Percentiles rank a stretch among this genome's conserved stretches.
Evolutionary conservation across 441 rosid genomes (phyloP).

Genomic region (Gossypium schwendimanii): DNA sequence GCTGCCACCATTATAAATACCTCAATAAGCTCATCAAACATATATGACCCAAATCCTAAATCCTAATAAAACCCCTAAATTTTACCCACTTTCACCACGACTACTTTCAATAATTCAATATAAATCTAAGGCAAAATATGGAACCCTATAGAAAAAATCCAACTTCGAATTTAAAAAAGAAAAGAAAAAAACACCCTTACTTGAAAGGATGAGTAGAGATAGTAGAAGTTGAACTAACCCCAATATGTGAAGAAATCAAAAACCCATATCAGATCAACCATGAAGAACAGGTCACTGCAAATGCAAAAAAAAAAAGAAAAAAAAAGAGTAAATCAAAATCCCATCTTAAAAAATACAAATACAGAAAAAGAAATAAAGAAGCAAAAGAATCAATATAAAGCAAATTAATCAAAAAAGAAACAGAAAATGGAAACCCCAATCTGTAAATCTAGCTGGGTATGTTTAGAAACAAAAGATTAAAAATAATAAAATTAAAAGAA

Average conservation of each 20-base stretch:
- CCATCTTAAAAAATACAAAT: conserved; percentile 3
- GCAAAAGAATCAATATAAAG: not conserved
- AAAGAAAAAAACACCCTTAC: conserved; percentile 2
- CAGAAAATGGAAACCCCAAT: not conserved
- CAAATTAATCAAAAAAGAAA: not conserved
- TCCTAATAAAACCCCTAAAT: not conserved
- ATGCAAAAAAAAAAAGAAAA: conserved; percentile 1
- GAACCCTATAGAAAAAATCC: conserved; percentile 6
- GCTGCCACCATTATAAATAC: not conserved
- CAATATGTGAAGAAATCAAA: conserved; percentile 11
- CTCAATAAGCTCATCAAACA: not conserved
- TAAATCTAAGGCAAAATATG: conserved; percentile 16
- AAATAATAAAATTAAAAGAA: not conserved
- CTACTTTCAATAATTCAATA: not conserved
- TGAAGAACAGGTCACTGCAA: conserved; percentile 24
- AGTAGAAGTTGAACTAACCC: conserved; percentile 2
- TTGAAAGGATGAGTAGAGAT: conserved; percentile 1
- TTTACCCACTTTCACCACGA: conserved; percentile 23
- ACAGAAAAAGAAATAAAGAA: not conserved
- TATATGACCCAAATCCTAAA: conserved; percentile 17
- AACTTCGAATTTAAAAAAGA: not conserved
- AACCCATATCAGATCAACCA: conserved; percentile 35
- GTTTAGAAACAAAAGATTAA: not conserved
- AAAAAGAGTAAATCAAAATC: conserved; percentile 17
- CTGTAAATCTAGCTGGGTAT: not conserved